Percentiles rank a stretch among this genome's conserved stretches.
phyloP scores from a whole-genome alignment of 2,329 filamentous ascomycete genomes.

The Ophiostoma fasciatum region DNA sequence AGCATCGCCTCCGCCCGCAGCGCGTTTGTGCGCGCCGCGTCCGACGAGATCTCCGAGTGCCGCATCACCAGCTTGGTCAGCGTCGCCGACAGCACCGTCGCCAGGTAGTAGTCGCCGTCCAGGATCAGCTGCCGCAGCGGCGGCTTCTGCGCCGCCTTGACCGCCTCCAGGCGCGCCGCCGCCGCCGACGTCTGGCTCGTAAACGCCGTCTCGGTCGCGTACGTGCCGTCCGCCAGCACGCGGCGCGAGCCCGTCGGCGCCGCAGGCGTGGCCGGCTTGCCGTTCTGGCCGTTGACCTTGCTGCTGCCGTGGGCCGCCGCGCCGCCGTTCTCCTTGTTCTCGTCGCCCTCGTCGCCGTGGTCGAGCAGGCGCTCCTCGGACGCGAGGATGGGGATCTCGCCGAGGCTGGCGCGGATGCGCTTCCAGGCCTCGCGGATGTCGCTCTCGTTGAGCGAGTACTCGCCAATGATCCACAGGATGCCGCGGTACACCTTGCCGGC shows the following conservation, averaged over 20 bases:
- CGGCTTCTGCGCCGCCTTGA: constrained; percentile 93
- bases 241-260: constrained; percentile 75
- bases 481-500: constrained; percentile 96
- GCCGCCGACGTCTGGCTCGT: constrained; percentile 74
- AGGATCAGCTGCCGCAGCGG: constrained; percentile 88
- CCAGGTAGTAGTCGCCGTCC: constrained; percentile 93
- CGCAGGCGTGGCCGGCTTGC: constrained; percentile 57
- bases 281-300: constrained; percentile 70
- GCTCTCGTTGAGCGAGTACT: constrained; percentile 86
- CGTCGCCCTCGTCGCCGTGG: constrained; percentile 54
- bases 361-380: constrained; percentile 88
- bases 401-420: constrained; percentile 79
- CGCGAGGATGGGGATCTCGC: constrained; percentile 91
- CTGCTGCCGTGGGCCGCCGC: no score
- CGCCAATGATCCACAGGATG: constrained; percentile 93
- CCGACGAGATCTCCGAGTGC: constrained; percentile 81
- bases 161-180: constrained; percentile 83
- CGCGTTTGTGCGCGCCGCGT: constrained; percentile 78
- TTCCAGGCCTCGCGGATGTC: constrained; percentile 97
- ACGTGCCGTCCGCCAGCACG: constrained; percentile 90
- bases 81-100: constrained; percentile 87
- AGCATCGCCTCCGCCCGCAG: constrained; percentile 95
- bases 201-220: constrained; percentile 89
- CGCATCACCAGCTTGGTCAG: constrained; percentile 97
- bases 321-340: constrained; percentile 43